Percentiles rank a stretch among this genome's conserved stretches.
phyloP scores from a whole-genome alignment of 176 grass and related monocot genomes.

The Oryza glumipatula region DNA sequence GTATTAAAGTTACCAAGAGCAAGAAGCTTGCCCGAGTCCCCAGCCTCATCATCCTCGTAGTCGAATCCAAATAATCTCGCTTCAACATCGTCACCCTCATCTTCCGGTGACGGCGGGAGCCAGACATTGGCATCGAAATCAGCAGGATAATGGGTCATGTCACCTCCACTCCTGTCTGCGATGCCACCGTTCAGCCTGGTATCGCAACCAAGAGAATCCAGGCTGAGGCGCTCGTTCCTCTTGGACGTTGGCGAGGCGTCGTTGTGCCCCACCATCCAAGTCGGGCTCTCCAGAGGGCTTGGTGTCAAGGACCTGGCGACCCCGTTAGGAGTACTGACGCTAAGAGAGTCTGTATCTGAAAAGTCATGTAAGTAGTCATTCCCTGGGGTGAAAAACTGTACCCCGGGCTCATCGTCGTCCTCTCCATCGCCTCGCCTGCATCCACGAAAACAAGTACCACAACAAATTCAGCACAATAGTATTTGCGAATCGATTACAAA shows the following conservation, averaged over 20 bases:
- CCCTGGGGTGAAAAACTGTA: slow-evolving; percentile 66
- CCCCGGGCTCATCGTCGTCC: slow-evolving; percentile 51
- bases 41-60: slow-evolving; percentile 62
- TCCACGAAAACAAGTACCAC: slow-evolving; percentile 28
- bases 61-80: slow-evolving; percentile 62
- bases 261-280: slow-evolving; percentile 48
- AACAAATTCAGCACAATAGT: slow-evolving; percentile 17
- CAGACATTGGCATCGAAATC: slow-evolving; percentile 61
- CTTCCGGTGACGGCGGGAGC: slow-evolving; percentile 61
- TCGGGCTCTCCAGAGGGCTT: slow-evolving; percentile 57
- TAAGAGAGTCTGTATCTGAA: slow-evolving; percentile 80
- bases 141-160: slow-evolving; percentile 27
- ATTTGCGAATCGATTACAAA: slow-evolving; percentile 25
- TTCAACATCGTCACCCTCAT: slow-evolving; percentile 59
- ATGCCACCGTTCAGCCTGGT: slow-evolving; percentile 23
- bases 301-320: slow-evolving; percentile 48
- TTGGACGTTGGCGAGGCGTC: slow-evolving; percentile 35
- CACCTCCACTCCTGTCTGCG: slow-evolving; percentile 7
- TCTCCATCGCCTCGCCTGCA: slow-evolving; percentile 53
- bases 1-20: slow-evolving; percentile 49
- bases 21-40: slow-evolving; percentile 47
- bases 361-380: slow-evolving; percentile 65
- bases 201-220: slow-evolving; percentile 52
- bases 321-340: slow-evolving; percentile 49
- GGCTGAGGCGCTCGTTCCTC: slow-evolving; percentile 43